phyloP scores from a whole-genome alignment of 1,139 yeast species.

The Pichia cactophila region DNA sequence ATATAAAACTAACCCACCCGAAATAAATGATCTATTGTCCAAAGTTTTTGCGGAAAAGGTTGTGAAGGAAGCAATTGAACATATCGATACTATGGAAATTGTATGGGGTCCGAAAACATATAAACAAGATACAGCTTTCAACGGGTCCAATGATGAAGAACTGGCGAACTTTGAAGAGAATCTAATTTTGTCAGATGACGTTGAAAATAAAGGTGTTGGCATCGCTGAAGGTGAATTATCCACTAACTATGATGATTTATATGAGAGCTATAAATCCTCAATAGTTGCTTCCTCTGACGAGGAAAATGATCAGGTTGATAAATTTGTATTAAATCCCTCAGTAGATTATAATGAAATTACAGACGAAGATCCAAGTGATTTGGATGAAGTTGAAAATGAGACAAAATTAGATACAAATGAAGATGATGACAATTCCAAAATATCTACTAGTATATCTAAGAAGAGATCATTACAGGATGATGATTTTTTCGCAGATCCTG shows the following conservation, averaged over 20 bases:
- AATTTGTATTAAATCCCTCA: constrained; percentile 30
- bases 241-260: constrained; percentile 25
- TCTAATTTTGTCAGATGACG: constrained; percentile 18
- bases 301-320: constrained; percentile 24
- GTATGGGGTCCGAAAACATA: constrained; percentile 32
- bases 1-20: constrained; percentile 40
- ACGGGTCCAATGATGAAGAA: constrained; percentile 14
- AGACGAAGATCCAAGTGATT: constrained; percentile 40
- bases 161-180: constrained; percentile 31
- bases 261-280: constrained; percentile 42
- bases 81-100: constrained; percentile 52
- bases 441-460: constrained; percentile 11
- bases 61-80: constrained; percentile 39
- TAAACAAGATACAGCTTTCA: constrained; percentile 11
- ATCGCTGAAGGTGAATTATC: no score
- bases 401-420: constrained; percentile 9
- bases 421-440: constrained; percentile 4
- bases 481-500: constrained; percentile 34
- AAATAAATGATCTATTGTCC: constrained; percentile 42
- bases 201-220: neutral
- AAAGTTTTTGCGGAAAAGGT: constrained; percentile 52
- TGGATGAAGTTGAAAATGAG: constrained; percentile 14
- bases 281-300: constrained; percentile 54
- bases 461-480: constrained; percentile 27
- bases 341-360: constrained; percentile 55